Conservation (phyloP, 2,329 filamentous ascomycete species). For the Aspergillus calidoustus region DNA sequence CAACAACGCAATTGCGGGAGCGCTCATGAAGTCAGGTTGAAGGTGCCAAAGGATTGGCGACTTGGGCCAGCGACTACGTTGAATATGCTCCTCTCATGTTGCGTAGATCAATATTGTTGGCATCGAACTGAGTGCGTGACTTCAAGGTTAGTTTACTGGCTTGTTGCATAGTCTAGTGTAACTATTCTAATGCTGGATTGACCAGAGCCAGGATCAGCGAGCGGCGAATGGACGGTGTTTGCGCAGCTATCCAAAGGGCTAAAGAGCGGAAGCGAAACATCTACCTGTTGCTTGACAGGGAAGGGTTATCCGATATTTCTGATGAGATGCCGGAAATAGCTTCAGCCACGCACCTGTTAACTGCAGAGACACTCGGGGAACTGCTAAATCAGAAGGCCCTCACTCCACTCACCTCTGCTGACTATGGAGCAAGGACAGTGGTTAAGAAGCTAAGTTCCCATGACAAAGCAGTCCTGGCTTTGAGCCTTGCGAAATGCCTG, state of each 20-base stretch:
- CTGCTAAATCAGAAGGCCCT: background rate
- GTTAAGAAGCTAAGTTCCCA: background rate
- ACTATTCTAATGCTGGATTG: background rate
- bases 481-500: background rate
- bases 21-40: background rate
- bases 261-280: background rate
- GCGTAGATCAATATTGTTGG: background rate
- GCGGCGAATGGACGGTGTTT: background rate
- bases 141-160: background rate
- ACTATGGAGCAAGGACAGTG: background rate
- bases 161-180: background rate
- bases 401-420: conserved; percentile 2
- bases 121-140: background rate
- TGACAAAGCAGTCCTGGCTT: background rate
- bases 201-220: background rate
- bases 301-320: conserved; percentile 1
- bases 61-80: background rate
- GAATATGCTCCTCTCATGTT: conserved; percentile 10
- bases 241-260: conserved; percentile 3
- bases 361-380: conserved; percentile 3
- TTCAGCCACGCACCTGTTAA: background rate
- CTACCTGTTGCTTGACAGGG: background rate
- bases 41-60: background rate
- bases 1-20: conserved; percentile 3
- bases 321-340: background rate